Evolutionary conservation across 345 rosid genomes (phyloP), one percentile per base, ranked within the genome.

Genomic region (Eucalyptus erythrocorys): DNA sequence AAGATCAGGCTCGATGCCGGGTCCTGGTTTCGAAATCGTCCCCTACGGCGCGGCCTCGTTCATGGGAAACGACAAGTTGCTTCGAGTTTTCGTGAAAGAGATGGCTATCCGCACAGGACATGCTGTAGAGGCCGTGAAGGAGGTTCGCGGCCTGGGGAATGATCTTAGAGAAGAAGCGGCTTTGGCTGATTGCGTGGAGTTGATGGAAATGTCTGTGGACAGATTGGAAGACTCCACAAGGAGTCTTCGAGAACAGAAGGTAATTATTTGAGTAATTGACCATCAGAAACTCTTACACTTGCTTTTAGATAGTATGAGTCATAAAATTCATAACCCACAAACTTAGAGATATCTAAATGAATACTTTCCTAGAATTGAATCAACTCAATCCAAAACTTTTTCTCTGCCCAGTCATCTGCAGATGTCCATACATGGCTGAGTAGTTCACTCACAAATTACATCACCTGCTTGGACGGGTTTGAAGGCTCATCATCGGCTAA

Each of bases 371-470:
- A 71, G 26, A 34, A 17, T 37, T 37, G 5, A 68, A 68, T 96
- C 6, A 95, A 94, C 88, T 68, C 7, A 3, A 68, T 68, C 43
- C 26, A 9, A 17, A 17, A 37, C 4, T 9, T 17, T 68, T 34
- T 68, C 47, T 50, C 84, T 53, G 50, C 84, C 85, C 89, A 51
- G 90, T 94, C 97, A 4, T 80, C 86, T 85, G 89, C 91, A 17
- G 95, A 95, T 87, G 95, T 94, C 12, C 93, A 95, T 66, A 86
- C 96, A 48, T 97, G 99, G 99, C 91, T 97, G 86, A 96, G 99
- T 90, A 90, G 95, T 43, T 95, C 96, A 24, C 93, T 97, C 87
- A 95, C 99, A 22, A 96, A 96, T 90, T 95, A 95, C 61, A 92
- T 94, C 94, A 96, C 99, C 13, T 96, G 99, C 90, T 88, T 92